These are phyloP conservation scores for Fusarium secorum DNA, from an alignment of 2,329 filamentous ascomycete genomes.

Conservation along the genomic window DNA sequence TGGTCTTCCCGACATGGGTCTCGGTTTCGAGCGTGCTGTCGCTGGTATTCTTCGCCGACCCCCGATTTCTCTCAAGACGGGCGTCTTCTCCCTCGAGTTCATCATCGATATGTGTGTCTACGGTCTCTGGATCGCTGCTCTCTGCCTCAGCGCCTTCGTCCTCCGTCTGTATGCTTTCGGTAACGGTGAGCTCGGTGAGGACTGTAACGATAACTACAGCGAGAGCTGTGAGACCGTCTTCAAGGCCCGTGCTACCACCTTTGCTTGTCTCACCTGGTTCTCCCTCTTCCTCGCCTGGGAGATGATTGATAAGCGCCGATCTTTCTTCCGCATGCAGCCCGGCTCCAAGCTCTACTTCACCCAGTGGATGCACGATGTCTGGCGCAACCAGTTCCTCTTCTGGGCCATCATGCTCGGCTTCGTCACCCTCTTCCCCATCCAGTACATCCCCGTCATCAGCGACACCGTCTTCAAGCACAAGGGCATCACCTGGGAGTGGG, in stretches of 20 bases:
- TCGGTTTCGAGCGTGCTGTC: conserved; percentile 75
- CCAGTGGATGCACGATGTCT: conserved; percentile 73
- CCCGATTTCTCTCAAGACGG: conserved; percentile 67
- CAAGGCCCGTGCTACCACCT: conserved; percentile 76
- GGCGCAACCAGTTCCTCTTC: conserved; percentile 77
- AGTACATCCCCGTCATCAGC: conserved; percentile 69
- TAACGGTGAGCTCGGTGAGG: conserved; percentile 64
- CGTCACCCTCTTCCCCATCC: conserved; percentile 57
- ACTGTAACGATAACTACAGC: conserved; percentile 68
- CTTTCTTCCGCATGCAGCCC: conserved; percentile 78
- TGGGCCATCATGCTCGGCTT: conserved; percentile 64
- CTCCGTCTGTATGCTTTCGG: conserved; percentile 71
- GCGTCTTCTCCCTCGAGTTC: conserved; percentile 72
- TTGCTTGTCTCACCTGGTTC: conserved; percentile 78
- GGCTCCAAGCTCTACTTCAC: conserved; percentile 66
- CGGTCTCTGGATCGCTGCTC: conserved; percentile 71
- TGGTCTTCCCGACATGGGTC: conserved; percentile 77
- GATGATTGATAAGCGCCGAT: conserved; percentile 75
- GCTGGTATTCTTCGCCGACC: conserved; percentile 74
- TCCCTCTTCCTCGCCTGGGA: conserved; percentile 82
- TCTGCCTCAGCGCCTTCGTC: conserved; percentile 69
- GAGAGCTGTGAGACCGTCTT: conserved; percentile 69
- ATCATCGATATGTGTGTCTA: conserved; percentile 73
- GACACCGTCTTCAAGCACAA: conserved; percentile 66
- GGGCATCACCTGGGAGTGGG: conserved; percentile 70